Conservation (phyloP, 345 rosid genomes). For the Ailanthus altissimus region DNA sequence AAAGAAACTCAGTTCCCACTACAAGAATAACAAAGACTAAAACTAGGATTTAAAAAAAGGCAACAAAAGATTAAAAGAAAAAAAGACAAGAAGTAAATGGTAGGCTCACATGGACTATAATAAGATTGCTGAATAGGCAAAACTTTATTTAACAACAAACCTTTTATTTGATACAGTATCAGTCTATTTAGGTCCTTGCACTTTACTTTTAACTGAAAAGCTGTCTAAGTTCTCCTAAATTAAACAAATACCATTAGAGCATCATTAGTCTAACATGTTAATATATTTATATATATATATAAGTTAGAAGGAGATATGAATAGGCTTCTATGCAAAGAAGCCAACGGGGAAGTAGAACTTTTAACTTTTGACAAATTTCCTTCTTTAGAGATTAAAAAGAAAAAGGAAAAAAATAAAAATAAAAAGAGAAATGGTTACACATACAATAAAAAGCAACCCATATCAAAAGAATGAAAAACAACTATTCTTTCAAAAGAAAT, state of each 20-base stretch:
- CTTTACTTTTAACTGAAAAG: conserved; percentile 1
- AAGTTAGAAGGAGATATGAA: neutral
- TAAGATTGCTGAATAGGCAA: conserved; percentile 3
- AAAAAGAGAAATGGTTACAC: neutral
- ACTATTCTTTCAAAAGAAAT: neutral
- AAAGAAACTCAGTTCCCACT: conserved; percentile 12
- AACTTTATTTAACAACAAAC: conserved; percentile 10
- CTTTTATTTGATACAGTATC: conserved; percentile 11
- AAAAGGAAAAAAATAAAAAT: neutral
- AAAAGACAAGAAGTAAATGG: neutral
- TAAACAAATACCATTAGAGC: conserved; percentile 3
- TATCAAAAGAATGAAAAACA: neutral
- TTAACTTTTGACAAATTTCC: neutral
- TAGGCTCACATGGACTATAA: conserved; percentile 7
- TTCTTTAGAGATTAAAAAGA: neutral
- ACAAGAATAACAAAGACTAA: conserved; percentile 5
- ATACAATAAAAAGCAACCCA: conserved; percentile 4
- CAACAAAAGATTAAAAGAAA: neutral
- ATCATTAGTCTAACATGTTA: conserved; percentile 3
- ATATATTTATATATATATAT: neutral
- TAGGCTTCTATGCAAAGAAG: neutral
- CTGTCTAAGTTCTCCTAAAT: neutral
- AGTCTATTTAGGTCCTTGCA: neutral
- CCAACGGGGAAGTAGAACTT: neutral
- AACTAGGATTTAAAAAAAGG: neutral